Evolutionary conservation across 2,329 filamentous ascomycete genomes (phyloP), one percentile per base, ranked within the genome.

Genomic region (Uncinocarpus reesii): DNA sequence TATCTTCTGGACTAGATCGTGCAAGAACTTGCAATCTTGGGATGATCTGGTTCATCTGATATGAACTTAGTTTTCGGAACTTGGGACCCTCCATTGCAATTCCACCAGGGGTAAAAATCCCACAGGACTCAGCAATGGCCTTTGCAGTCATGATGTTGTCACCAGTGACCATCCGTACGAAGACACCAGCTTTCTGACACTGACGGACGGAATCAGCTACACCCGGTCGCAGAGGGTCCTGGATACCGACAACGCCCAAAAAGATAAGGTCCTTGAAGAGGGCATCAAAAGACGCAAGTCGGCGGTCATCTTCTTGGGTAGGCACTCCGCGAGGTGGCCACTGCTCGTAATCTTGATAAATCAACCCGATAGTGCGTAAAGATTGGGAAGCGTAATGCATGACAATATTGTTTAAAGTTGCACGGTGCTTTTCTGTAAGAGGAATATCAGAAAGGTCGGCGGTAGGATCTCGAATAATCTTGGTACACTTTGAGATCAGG

Each of bases 191-290:
- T 21, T 73, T 72, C 55, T 81, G 76, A 53, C 82, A 85, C 58
- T 78, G 77, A 48, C 71, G 70, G 47, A 87, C 83, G 41, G 83
- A 82, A 35, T 80, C 74, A 7, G 77, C 71, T 13, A 86, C 83
- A 54, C 81, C 81, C 3, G 76, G 73, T 47, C 83, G 73, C 10
- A 86, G 76, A 29, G 83, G 83, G 61, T 87, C 83, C 60, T 86
- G 81, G 58, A 87, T 86, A 57, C 83, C 83, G 42, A 84, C 80
- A 37, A 86, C 71, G 15, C 80, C 79, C 54, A 87, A 66, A 67
- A 87, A 84, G 1, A 76, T 79, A 77, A 89, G 86, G 43, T 84
- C 73, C 42, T 75, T 73, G 63, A 86, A 84, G 2, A 89, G 63
- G 49, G 79, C 76, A 15, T 81, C 77, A 51, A 89, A 84, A 4